Conservation (phyloP, 306 rosid genomes). For the Lablab purpureus region DNA sequence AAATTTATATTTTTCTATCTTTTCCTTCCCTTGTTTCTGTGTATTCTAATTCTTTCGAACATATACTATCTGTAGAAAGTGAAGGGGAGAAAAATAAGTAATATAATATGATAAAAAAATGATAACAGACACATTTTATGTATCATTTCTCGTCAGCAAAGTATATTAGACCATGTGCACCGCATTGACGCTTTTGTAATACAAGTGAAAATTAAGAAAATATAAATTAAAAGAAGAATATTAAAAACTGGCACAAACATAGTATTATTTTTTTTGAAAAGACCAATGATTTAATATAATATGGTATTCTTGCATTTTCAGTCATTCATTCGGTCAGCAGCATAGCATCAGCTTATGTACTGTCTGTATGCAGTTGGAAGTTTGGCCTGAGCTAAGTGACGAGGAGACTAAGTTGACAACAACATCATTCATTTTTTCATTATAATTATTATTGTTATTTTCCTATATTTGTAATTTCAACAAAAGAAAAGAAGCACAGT, state of each 20-base stretch:
- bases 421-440: slow-evolving; percentile 17
- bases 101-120: no score
- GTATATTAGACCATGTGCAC: neutral
- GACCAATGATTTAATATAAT: neutral
- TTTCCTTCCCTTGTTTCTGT: no score
- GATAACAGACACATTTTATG: no score
- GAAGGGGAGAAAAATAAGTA: neutral
- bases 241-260: neutral
- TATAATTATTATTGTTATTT: neutral
- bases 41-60: no score
- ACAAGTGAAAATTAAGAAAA: neutral
- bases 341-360: neutral
- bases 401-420: neutral
- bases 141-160: no score
- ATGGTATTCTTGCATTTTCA: neutral
- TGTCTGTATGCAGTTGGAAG: slow-evolving; percentile 17
- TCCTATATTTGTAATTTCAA: slow-evolving; percentile 32
- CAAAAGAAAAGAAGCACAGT: slow-evolving; percentile 40
- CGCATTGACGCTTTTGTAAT: neutral
- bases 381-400: neutral
- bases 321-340: neutral
- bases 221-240: neutral
- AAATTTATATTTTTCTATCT: no score
- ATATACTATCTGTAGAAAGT: no score
- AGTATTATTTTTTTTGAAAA: neutral